These are phyloP conservation scores for Elsinoe perseae DNA, from an alignment of 2,329 filamentous ascomycete species.

Conservation along the genomic window DNA sequence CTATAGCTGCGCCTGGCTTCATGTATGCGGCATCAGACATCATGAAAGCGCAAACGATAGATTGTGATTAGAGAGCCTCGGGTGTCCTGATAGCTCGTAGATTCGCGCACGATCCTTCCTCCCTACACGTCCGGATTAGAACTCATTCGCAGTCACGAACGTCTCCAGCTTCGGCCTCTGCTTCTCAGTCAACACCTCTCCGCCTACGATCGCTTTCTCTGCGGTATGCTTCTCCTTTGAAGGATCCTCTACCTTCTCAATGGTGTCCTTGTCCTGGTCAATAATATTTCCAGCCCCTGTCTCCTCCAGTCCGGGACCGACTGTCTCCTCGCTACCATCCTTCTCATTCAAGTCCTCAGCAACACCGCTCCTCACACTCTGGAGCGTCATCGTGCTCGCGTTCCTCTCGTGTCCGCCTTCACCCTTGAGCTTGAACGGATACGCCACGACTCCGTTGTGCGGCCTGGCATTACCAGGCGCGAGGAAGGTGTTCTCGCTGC, in stretches of 20 bases:
- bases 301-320: slow-evolving; percentile 15
- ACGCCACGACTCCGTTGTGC: slow-evolving; percentile 59
- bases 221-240: background rate
- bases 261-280: too few species aligned
- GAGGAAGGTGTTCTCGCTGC: slow-evolving; percentile 39
- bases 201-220: background rate
- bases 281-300: slow-evolving; percentile 22
- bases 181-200: slow-evolving; percentile 15
- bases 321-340: slow-evolving; percentile 16
- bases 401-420: slow-evolving; percentile 45
- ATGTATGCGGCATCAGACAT: too few species aligned
- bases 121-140: too few species aligned
- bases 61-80: too few species aligned
- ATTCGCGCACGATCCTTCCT: too few species aligned
- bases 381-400: slow-evolving; percentile 62
- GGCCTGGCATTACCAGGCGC: slow-evolving; percentile 54
- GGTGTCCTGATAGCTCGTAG: too few species aligned
- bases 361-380: slow-evolving; percentile 28
- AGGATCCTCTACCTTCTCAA: background rate
- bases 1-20: too few species aligned
- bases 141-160: slow-evolving; percentile 47
- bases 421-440: slow-evolving; percentile 62
- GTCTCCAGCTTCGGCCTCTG: slow-evolving; percentile 44
- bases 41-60: too few species aligned
- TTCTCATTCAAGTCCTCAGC: slow-evolving; percentile 19